A percentile compares a stretch with the other conserved stretches of the same genome.
phyloP scores from a whole-genome alignment of 2,329 filamentous ascomycete species.

The Penicillium janthinellum region DNA sequence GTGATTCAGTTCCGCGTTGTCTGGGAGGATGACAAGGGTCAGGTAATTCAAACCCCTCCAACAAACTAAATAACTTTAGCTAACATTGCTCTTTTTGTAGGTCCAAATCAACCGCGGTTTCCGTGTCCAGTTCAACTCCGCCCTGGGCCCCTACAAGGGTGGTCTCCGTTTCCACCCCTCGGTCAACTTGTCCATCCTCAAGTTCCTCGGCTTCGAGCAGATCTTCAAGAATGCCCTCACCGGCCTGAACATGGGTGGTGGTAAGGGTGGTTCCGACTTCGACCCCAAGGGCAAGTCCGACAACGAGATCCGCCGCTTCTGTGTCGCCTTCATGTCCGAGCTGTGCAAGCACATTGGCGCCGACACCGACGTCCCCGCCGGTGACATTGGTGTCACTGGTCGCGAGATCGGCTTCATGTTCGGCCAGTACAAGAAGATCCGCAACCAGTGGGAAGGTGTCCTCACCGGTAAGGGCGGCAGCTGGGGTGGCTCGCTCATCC shows the following conservation, averaged over 20 bases:
- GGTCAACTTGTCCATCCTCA: conserved; percentile 69
- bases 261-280: conserved; percentile 97
- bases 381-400: conserved; percentile 90
- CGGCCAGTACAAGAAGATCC: conserved; percentile 84
- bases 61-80: background rate
- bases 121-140: conserved; percentile 98
- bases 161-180: conserved; percentile 88
- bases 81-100: conserved; percentile 20
- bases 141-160: conserved; percentile 96
- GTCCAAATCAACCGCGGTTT: conserved; percentile 92
- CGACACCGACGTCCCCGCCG: conserved; percentile 93
- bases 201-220: conserved; percentile 99
- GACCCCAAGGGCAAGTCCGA: conserved; percentile 99
- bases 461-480: conserved; percentile 90
- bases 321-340: conserved; percentile 93
- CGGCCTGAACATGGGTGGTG: conserved; percentile 92
- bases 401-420: conserved; percentile 96
- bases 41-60: conserved; percentile 29
- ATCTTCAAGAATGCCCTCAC: conserved; percentile 99
- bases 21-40: conserved; percentile 92
- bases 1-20: conserved; percentile 95
- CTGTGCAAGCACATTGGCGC: conserved; percentile 94
- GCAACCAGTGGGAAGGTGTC: conserved; percentile 92
- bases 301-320: conserved; percentile 96
- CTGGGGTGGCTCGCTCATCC: conserved; percentile 93